These are phyloP conservation scores for Russula sp. DNA, from an alignment of 768 basidiomycete species.

Conservation along the genomic window DNA sequence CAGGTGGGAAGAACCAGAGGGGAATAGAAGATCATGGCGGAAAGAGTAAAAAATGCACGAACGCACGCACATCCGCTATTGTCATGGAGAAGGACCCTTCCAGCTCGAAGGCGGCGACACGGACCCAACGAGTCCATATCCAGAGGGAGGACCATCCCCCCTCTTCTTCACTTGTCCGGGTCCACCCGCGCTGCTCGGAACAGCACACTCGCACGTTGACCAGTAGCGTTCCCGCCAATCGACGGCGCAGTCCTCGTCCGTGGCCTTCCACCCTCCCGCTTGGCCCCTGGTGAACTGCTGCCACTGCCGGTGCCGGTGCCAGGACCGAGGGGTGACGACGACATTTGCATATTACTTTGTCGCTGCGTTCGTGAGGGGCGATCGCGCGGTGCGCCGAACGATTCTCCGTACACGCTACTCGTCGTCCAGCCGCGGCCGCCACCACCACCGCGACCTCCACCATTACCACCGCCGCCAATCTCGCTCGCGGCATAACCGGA, in stretches of 20 bases:
- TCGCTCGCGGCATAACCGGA: conserved; percentile 56
- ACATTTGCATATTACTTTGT: conserved; percentile 12
- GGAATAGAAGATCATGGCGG: background rate
- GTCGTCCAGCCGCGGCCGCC: conserved; percentile 42
- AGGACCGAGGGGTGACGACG: background rate
- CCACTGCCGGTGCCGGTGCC: conserved; percentile 11
- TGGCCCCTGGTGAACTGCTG: conserved; percentile 12
- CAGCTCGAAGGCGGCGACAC: conserved; percentile 39
- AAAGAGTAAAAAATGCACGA: background rate
- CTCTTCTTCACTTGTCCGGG: conserved; percentile 11
- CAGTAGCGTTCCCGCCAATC: conserved; percentile 11
- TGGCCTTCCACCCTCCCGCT: conserved; percentile 30
- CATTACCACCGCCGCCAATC: conserved; percentile 37
- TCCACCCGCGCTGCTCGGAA: background rate
- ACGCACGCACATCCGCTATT: background rate
- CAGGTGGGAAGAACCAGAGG: background rate
- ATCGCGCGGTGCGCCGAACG: conserved; percentile 31
- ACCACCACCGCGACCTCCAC: conserved; percentile 25
- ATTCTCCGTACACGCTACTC: conserved; percentile 69
- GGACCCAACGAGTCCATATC: conserved; percentile 27
- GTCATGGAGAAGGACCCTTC: conserved; percentile 31
- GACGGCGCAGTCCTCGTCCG: conserved; percentile 38
- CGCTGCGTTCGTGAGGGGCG: conserved; percentile 32
- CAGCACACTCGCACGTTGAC: conserved; percentile 7
- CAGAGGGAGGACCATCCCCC: background rate